Evolutionary conservation across 306 rosid species (phyloP).

Genomic region (Cyamopsis tetragonoloba): DNA sequence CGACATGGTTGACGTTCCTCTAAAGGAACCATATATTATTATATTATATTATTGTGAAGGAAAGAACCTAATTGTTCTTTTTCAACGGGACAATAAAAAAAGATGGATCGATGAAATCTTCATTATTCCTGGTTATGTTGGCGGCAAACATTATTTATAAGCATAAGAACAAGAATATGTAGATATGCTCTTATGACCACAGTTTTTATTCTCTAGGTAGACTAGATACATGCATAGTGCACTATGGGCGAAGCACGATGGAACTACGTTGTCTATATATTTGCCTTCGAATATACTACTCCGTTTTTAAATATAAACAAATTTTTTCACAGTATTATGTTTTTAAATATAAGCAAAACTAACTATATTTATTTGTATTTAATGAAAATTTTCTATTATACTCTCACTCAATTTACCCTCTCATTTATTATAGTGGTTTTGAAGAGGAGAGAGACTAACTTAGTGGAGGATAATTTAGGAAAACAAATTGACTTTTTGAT

Average conservation of each 20-base stretch:
- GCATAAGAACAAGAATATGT: constrained; percentile 24
- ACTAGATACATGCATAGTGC: too few relatives aligned
- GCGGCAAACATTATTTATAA: neutral
- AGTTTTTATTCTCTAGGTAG: constrained; percentile 19
- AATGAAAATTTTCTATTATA: too few relatives aligned
- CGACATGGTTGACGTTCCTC: constrained; percentile 26
- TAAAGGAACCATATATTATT: constrained; percentile 11
- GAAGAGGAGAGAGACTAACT: too few relatives aligned
- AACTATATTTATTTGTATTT: too few relatives aligned
- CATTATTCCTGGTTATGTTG: constrained; percentile 18
- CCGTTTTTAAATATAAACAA: too few relatives aligned
- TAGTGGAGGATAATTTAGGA: too few relatives aligned
- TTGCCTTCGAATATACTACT: constrained; percentile 8
- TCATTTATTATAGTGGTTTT: too few relatives aligned
- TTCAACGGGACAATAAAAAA: constrained; percentile 16
- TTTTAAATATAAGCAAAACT: too few relatives aligned
- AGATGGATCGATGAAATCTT: neutral
- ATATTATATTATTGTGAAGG: constrained; percentile 29
- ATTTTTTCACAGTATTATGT: too few relatives aligned
- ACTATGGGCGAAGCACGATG: constrained; percentile 34
- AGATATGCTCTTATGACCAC: constrained; percentile 24
- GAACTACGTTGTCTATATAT: constrained; percentile 15
- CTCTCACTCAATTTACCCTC: too few relatives aligned
- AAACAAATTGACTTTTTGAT: too few relatives aligned
- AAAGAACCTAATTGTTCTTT: constrained; percentile 36